Percentiles rank a stretch among this genome's conserved stretches.
These are phyloP conservation scores for Babesia caballi DNA, from an alignment of 169 alveolate genomes.

Conservation along the genomic window DNA sequence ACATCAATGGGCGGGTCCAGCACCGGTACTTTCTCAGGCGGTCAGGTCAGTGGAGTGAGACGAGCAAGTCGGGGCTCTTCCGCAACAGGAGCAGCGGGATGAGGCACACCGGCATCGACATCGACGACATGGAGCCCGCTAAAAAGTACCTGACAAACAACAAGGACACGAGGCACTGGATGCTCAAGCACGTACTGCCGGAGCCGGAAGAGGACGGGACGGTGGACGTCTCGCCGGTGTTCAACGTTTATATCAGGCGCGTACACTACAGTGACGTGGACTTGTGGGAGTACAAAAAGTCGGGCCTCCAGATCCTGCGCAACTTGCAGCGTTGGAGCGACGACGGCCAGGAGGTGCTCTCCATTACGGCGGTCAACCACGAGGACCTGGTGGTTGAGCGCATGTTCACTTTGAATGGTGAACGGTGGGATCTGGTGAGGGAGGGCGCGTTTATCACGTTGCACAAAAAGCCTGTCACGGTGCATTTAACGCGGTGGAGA, in stretches of 20 bases:
- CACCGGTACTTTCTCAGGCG: neutral
- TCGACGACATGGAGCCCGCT: neutral
- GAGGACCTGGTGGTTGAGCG: neutral
- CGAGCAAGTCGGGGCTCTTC: neutral
- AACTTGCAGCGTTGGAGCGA: neutral
- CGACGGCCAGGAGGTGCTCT: neutral
- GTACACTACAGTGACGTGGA: neutral
- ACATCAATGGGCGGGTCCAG: neutral
- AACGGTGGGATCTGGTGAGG: neutral
- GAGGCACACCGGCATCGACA: neutral
- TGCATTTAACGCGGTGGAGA: neutral
- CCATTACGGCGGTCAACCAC: neutral
- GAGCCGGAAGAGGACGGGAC: neutral
- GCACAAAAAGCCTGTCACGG: neutral
- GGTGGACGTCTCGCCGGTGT: neutral
- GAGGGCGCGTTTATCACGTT: neutral
- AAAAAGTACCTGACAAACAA: neutral
- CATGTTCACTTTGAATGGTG: neutral
- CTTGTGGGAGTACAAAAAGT: neutral
- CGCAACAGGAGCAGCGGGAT: neutral
- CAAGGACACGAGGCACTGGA: neutral
- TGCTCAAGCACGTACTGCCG: neutral
- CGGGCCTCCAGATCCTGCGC: neutral
- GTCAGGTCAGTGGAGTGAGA: neutral
- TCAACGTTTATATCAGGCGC: neutral